Percentiles rank a stretch among this genome's conserved stretches.
Conservation (phyloP, 2,329 filamentous ascomycete genomes). For the Claviceps lovelessii region DNA sequence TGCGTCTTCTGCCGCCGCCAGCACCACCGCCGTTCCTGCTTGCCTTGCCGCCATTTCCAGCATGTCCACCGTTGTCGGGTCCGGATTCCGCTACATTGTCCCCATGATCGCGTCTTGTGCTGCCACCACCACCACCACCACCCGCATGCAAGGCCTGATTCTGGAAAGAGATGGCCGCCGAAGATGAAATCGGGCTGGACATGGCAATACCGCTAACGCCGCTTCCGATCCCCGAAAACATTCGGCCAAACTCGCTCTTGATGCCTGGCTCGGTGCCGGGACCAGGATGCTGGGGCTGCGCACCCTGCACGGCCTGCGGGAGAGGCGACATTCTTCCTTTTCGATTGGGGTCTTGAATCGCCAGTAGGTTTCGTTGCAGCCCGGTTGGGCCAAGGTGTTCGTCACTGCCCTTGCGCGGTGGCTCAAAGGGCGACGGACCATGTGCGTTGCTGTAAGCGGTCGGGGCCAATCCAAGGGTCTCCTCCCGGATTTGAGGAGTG, state of each 20-base stretch:
- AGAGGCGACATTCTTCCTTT: slow-evolving; percentile 76
- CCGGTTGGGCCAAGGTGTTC: slow-evolving; percentile 24
- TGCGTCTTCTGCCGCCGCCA: slow-evolving; percentile 41
- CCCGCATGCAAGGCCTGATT: slow-evolving; percentile 9
- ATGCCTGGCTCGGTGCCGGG: slow-evolving; percentile 75
- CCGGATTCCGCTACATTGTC: slow-evolving; percentile 30
- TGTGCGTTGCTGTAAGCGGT: slow-evolving; percentile 33
- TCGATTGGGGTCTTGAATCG: slow-evolving; percentile 65
- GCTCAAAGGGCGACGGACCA: slow-evolving; percentile 26
- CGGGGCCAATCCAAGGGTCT: slow-evolving; percentile 34
- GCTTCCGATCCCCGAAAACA: slow-evolving; percentile 80
- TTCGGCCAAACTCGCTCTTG: slow-evolving; percentile 86
- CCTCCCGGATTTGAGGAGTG: slow-evolving; percentile 30
- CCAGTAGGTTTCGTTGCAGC: slow-evolving; percentile 52
- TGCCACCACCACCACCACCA: slow-evolving; percentile 16
- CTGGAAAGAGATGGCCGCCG: slow-evolving; percentile 28
- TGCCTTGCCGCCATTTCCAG: slow-evolving; percentile 24
- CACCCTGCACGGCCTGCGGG: slow-evolving; percentile 86
- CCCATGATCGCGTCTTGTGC: slow-evolving; percentile 38
- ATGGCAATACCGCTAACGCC: slow-evolving; percentile 36
- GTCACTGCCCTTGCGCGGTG: slow-evolving; percentile 21
- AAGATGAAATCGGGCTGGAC: slow-evolving; percentile 34
- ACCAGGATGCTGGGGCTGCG: slow-evolving; percentile 64
- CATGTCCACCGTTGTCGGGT: slow-evolving; percentile 25
- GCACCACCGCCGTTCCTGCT: slow-evolving; percentile 29